Evolutionary conservation across 1,139 yeast species (phyloP), one percentile per base, ranked within the genome.

Genomic region (Arxiozyma bovina): DNA sequence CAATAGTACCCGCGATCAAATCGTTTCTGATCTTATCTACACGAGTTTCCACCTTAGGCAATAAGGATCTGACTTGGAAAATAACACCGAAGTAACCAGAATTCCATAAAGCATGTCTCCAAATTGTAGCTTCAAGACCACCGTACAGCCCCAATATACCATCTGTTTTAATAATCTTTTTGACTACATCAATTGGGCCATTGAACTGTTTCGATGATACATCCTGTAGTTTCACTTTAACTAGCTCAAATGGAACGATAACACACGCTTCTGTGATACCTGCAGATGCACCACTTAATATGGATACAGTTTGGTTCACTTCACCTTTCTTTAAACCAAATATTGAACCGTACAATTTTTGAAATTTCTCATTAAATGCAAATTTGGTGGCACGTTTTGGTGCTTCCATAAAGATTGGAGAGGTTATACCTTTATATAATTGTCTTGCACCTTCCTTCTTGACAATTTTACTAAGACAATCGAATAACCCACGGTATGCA

Each of bases 361-460:
- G 95, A 87, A 96, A 93, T 72, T 90, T 93, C 70, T 94, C 99
- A 70, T 94, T 93, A 59, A 98, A 97, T 54, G 98, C 98, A 69
- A 93, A 93, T 74, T 93, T 93, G 61, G 96, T 91, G 48, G 99
- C 99, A 76, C 91, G 78, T 78, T 93, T 93, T 59, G 99, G 99
- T n/a, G 99, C 99, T 71, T 93, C 99, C 99, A 93, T 93, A 67
- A 93, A 78, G 64, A 93, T 88, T 49, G 99, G 99, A 20, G 99
- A 97, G 38, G 86, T 75, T 64, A 93, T 93, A 61, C 99, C 99
- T 70, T 91, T 84, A 73, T 93, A 94, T 58, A 93, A 78, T 60
- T 95, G 79, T 22, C 85, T 74, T 51, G 82, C 77, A 46, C 99
- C 99, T 73, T 94, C 99, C 61, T 81, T 85, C 65, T 79, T 81